These are phyloP conservation scores for Huntiella bhutanensis DNA, from an alignment of 2,329 filamentous ascomycete species.

Conservation along the genomic window DNA sequence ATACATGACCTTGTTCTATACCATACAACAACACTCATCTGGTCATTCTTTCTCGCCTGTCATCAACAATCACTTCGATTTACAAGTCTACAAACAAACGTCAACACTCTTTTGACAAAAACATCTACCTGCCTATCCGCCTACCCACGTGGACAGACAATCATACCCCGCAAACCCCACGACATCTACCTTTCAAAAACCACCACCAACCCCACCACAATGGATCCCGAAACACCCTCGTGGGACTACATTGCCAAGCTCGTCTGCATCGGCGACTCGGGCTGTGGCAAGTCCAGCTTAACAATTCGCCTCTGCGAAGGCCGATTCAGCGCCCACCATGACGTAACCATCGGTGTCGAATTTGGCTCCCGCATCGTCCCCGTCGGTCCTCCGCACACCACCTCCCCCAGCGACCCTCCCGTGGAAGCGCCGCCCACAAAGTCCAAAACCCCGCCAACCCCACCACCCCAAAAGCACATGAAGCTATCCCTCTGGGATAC, in stretches of 20 bases:
- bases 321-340: conserved; percentile 82
- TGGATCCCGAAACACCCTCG: conserved; percentile 34
- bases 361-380: conserved; percentile 87
- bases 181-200: neutral
- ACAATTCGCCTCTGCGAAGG: conserved; percentile 94
- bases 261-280: conserved; percentile 90
- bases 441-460: conserved; percentile 13
- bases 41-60: too few relatives aligned
- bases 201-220: neutral
- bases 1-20: too few relatives aligned
- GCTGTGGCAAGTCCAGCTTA: conserved; percentile 85
- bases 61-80: too few relatives aligned
- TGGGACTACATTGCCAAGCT: conserved; percentile 99
- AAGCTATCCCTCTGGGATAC: conserved; percentile 92
- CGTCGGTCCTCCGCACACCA: conserved; percentile 59
- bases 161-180: neutral
- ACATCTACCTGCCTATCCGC: neutral
- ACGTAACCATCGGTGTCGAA: conserved; percentile 93
- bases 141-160: neutral
- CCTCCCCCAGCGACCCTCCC: conserved; percentile 10
- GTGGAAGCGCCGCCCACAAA: conserved; percentile 34
- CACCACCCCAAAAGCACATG: conserved; percentile 52
- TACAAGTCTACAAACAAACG: neutral
- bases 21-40: too few relatives aligned
- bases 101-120: neutral